Conservation (phyloP, 495 filamentous ascomycete genomes). For the Physcia stellaris region DNA sequence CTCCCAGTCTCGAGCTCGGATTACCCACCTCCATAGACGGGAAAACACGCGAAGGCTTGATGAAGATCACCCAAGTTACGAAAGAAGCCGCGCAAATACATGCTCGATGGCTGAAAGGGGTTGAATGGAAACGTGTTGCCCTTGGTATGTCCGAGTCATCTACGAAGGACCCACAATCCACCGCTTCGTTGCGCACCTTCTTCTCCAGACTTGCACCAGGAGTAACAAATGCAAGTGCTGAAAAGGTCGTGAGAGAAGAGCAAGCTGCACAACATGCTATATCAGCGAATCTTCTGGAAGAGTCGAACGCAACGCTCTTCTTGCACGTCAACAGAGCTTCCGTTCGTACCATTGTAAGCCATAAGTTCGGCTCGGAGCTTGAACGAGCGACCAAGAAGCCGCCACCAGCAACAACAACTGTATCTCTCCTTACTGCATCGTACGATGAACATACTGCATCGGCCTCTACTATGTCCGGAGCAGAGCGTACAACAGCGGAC, state of each 20-base stretch:
- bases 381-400: constrained; percentile 95
- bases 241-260: constrained; percentile 36
- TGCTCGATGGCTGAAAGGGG: constrained; percentile 76
- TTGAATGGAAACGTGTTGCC: constrained; percentile 63
- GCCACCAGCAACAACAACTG: constrained; percentile 70
- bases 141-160: constrained; percentile 23
- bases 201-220: constrained; percentile 60
- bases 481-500: constrained; percentile 47
- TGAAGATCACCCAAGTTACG: constrained; percentile 63
- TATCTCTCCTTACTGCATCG: constrained; percentile 80
- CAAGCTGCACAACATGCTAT: constrained; percentile 39
- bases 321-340: constrained; percentile 73
- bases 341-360: constrained; percentile 55
- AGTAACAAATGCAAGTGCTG: constrained; percentile 23
- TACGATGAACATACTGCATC: constrained; percentile 64
- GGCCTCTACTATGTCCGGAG: constrained; percentile 29
- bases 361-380: constrained; percentile 65
- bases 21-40: constrained; percentile 73
- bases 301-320: constrained; percentile 64
- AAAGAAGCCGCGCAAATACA: constrained; percentile 80
- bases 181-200: constrained; percentile 57
- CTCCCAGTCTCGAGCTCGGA: constrained; percentile 53
- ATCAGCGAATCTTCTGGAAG: constrained; percentile 51
- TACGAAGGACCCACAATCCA: constrained; percentile 18
- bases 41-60: constrained; percentile 66